These are phyloP conservation scores for Debaryomyces maramus DNA, from an alignment of 805 yeast genomes.

Conservation along the genomic window DNA sequence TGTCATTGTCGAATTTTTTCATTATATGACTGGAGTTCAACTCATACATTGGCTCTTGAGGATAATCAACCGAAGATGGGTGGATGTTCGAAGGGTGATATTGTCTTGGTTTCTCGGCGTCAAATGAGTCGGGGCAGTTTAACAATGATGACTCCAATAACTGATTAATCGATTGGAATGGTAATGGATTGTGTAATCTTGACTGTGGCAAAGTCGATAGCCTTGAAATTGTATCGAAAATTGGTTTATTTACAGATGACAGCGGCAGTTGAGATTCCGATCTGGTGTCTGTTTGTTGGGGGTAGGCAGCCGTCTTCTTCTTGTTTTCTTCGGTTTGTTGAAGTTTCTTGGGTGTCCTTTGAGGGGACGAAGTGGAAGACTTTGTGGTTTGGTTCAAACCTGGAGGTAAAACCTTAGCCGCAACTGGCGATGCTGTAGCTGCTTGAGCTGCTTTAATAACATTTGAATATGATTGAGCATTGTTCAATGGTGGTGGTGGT, in stretches of 20 bases:
- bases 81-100: conserved; percentile 80
- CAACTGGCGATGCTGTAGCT: conserved; percentile 7
- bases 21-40: conserved; percentile 60
- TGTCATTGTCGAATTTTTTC: conserved; percentile 77
- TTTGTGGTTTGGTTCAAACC: conserved; percentile 11
- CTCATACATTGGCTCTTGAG: conserved; percentile 77
- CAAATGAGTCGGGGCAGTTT: conserved; percentile 91
- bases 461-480: conserved; percentile 23
- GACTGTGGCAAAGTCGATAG: conserved; percentile 32
- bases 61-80: conserved; percentile 88
- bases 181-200: conserved; percentile 52
- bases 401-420: conserved; percentile 14
- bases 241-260: conserved; percentile 14
- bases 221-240: conserved; percentile 24
- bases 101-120: conserved; percentile 79
- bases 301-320: conserved; percentile 5
- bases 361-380: conserved; percentile 8
- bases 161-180: conserved; percentile 53
- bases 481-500: conserved; percentile 23
- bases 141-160: conserved; percentile 75
- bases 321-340: conserved; percentile 4
- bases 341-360: not conserved
- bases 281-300: conserved; percentile 1
- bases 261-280: conserved; percentile 19
- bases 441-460: conserved; percentile 24